Conservation (phyloP, 129 eudicot species). For the Centaurea solstitialis region DNA sequence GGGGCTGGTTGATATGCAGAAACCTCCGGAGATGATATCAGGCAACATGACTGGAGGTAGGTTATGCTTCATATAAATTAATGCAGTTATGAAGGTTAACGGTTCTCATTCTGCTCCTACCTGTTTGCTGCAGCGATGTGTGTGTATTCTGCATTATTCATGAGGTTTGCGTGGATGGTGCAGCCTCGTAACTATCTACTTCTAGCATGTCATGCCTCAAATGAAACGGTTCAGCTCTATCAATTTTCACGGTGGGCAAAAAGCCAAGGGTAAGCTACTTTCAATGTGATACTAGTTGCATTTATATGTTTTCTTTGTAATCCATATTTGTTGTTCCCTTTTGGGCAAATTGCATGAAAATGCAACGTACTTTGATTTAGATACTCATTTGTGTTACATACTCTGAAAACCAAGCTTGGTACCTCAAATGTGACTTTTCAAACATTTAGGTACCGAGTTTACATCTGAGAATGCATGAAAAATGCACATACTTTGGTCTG, state of each 20-base stretch:
- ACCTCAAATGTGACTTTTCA: not conserved
- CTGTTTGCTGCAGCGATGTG: slow-evolving; percentile 66
- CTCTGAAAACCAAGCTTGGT: not conserved
- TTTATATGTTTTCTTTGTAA: not conserved
- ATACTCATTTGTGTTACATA: not conserved
- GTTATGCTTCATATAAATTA: not conserved
- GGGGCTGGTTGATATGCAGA: slow-evolving; percentile 88
- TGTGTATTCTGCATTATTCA: slow-evolving; percentile 73
- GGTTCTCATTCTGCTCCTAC: not conserved
- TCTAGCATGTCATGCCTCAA: slow-evolving; percentile 83
- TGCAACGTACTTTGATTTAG: not conserved
- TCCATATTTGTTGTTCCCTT: not conserved
- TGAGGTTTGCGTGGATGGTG: slow-evolving; percentile 98
- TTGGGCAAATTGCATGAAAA: not conserved
- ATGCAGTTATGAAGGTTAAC: slow-evolving; percentile 3
- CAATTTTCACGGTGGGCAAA: slow-evolving; percentile 89
- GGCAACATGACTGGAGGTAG: slow-evolving; percentile 90
- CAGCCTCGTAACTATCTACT: slow-evolving; percentile 85
- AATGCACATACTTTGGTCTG: not conserved
- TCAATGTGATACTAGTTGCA: not conserved
- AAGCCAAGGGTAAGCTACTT: slow-evolving; percentile 69
- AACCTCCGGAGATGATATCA: slow-evolving; percentile 91
- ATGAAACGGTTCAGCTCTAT: slow-evolving; percentile 79
- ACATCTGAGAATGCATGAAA: not conserved
- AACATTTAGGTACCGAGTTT: not conserved